Percentiles rank a stretch among this genome's conserved stretches.
These are phyloP conservation scores for Gastrodia elata DNA, from an alignment of 106 monocot genomes.

Conservation along the genomic window DNA sequence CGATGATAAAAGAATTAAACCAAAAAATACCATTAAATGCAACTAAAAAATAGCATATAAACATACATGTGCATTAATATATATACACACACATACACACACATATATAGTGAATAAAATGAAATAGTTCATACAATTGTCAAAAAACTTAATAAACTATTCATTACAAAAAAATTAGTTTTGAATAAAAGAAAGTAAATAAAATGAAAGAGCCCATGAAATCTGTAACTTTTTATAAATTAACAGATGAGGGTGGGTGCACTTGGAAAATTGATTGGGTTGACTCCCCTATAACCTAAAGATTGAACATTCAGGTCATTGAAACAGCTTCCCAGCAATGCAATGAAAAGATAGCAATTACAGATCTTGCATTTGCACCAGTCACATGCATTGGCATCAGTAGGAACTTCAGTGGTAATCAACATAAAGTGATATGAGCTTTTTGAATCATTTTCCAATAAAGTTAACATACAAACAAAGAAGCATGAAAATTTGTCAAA, in stretches of 20 bases:
- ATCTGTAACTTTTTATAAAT: neutral
- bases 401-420: neutral
- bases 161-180: neutral
- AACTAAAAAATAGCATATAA: no score
- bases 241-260: neutral
- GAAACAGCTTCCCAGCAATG: neutral
- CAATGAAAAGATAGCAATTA: neutral
- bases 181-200: neutral
- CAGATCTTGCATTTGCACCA: neutral
- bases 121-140: neutral
- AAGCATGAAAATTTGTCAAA: neutral
- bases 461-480: neutral
- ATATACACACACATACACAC: no score
- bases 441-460: neutral
- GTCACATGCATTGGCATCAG: neutral
- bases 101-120: no score
- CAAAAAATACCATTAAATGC: no score
- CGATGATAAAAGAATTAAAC: no score
- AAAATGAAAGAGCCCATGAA: neutral
- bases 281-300: neutral
- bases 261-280: neutral
- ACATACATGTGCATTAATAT: no score
- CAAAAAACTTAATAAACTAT: neutral
- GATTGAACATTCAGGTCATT: neutral
- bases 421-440: neutral